phyloP scores from a whole-genome alignment of 176 grass and related monocot genomes.

The Raddia distichophylla region DNA sequence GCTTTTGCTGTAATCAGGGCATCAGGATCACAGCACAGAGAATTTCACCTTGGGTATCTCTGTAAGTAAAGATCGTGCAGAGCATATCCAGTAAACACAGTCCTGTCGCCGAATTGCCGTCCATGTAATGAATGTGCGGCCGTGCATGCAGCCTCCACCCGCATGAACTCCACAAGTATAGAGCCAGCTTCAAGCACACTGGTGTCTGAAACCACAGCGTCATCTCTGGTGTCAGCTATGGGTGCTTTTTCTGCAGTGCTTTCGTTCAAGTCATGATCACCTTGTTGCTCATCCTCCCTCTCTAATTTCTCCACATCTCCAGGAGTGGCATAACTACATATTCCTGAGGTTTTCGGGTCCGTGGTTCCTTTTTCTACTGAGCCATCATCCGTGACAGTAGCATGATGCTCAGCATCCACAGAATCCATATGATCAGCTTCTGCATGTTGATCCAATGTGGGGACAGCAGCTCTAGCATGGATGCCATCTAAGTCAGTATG shows the following conservation, averaged over 20 bases:
- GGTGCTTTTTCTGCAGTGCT: conserved; percentile 10
- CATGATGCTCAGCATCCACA: conserved; percentile 18
- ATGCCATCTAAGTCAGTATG: conserved; percentile 29
- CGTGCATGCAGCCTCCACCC: conserved; percentile 68
- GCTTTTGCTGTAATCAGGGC: conserved; percentile 4
- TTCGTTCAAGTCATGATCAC: conserved; percentile 7
- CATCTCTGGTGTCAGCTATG: neutral
- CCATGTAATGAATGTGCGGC: conserved; percentile 82
- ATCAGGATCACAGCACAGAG: neutral
- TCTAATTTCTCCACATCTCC: conserved; percentile 27
- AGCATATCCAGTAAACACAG: conserved; percentile 56
- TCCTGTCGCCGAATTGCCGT: conserved; percentile 54
- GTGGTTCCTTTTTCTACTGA: conserved; percentile 26
- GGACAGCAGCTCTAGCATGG: neutral
- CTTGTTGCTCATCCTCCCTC: conserved; percentile 8
- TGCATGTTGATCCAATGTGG: neutral
- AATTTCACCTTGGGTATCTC: conserved; percentile 57
- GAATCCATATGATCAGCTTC: conserved; percentile 12
- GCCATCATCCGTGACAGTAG: conserved; percentile 2
- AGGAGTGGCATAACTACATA: neutral
- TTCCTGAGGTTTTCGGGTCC: conserved; percentile 10
- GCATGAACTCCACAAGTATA: conserved; percentile 82
- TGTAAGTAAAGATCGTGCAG: conserved; percentile 61
- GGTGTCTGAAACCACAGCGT: conserved; percentile 1
- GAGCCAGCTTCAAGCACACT: conserved; percentile 59